Evolutionary conservation across 441 rosid genomes (phyloP).

Genomic region (Erodium trifolium): DNA sequence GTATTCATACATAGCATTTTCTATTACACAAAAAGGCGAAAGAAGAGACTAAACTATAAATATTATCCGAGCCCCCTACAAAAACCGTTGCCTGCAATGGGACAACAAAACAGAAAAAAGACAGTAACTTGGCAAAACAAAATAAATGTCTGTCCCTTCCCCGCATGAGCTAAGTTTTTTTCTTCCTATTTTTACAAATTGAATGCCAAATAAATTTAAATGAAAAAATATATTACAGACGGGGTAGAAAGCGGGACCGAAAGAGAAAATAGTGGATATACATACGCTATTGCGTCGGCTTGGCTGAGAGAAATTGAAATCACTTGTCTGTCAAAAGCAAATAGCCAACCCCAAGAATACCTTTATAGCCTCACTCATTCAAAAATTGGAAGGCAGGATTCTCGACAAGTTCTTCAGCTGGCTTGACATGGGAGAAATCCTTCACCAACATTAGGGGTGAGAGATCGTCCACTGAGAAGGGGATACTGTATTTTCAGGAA

Average conservation of each 20-base stretch:
- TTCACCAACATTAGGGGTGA: conserved; percentile 70
- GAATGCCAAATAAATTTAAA: conserved; percentile 25
- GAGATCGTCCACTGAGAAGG: conserved; percentile 88
- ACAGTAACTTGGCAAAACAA: conserved; percentile 2
- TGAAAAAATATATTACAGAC: conserved; percentile 31
- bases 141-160: conserved; percentile 22
- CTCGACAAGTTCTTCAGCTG: conserved; percentile 81
- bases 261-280: conserved; percentile 24
- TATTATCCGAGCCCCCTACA: conserved; percentile 17
- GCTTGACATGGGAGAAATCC: conserved; percentile 75
- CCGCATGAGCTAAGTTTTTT: conserved; percentile 1
- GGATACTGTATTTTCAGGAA: conserved; percentile 54
- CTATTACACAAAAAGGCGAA: not conserved
- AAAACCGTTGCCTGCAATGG: conserved; percentile 17
- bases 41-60: not conserved
- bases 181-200: conserved; percentile 25
- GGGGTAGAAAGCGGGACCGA: conserved; percentile 21
- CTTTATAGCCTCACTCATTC: conserved; percentile 38
- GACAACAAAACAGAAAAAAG: conserved; percentile 12
- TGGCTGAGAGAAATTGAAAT: too few species aligned
- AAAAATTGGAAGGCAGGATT: conserved; percentile 89
- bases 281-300: conserved; percentile 7
- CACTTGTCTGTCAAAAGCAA: too few species aligned
- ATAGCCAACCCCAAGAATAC: conserved; percentile 9
- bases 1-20: not conserved